phyloP scores from a whole-genome alignment of 1,284 basidiomycete species.

The Tilletiaria anomala region DNA sequence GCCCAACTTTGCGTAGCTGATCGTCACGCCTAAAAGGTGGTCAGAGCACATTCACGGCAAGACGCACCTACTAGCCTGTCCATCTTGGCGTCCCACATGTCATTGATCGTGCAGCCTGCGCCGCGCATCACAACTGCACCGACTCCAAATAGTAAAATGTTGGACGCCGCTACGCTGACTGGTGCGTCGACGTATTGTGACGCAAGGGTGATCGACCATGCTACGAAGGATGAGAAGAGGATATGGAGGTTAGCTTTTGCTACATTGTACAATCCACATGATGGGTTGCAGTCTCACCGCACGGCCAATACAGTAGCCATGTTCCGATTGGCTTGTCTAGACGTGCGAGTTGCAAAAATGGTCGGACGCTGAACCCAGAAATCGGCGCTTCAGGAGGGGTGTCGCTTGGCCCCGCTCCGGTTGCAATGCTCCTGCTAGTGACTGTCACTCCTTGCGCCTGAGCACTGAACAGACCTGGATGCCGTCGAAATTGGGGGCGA shows the following conservation, averaged over 20 bases:
- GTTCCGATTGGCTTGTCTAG: conserved; percentile 94
- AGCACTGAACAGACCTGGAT: too few species aligned
- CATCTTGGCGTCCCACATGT: conserved; percentile 89
- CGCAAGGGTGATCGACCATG: conserved; percentile 35
- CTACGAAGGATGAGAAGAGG: background rate
- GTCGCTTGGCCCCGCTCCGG: too few species aligned
- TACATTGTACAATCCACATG: background rate
- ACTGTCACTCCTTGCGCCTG: too few species aligned
- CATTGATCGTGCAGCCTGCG: conserved; percentile 96
- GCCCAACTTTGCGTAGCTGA: background rate
- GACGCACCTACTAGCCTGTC: conserved; percentile 77
- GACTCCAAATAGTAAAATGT: conserved; percentile 62
- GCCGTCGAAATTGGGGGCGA: too few species aligned
- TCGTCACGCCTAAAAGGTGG: background rate
- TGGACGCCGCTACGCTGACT: conserved; percentile 17
- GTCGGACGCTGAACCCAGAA: conserved; percentile 41
- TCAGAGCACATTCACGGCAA: background rate
- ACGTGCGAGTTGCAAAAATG: conserved; percentile 72
- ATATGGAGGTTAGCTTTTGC: background rate
- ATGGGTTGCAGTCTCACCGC: conserved; percentile 49
- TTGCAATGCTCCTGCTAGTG: too few species aligned
- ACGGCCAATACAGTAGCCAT: conserved; percentile 78
- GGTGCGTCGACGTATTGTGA: conserved; percentile 21
- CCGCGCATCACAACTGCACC: conserved; percentile 93
- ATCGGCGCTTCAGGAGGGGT: too few species aligned